phyloP scores from a whole-genome alignment of 768 basidiomycete species.

The Mycena pura region DNA sequence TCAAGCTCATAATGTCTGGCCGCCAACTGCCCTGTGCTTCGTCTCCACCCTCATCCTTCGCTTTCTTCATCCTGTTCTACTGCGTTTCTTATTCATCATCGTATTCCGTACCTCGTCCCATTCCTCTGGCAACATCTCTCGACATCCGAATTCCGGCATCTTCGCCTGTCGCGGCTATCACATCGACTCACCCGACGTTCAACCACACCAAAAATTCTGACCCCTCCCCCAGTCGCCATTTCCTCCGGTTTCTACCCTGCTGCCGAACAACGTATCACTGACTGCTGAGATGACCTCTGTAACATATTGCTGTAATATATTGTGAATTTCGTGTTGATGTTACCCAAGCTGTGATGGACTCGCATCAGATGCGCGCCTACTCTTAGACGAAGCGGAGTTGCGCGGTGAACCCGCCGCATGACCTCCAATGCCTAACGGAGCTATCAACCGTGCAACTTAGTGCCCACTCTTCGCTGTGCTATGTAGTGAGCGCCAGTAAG shows the following conservation, averaged over 20 bases:
- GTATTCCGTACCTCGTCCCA: slow-evolving; percentile 29
- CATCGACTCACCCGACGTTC: slow-evolving; percentile 8
- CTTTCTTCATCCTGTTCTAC: slow-evolving; percentile 13
- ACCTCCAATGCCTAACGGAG: no score
- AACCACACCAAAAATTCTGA: neutral
- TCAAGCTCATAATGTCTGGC: slow-evolving; percentile 40
- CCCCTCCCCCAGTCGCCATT: neutral
- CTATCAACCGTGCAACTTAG: no score
- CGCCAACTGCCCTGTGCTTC: slow-evolving; percentile 14
- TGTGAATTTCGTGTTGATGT: neutral
- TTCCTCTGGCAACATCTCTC: slow-evolving; percentile 25
- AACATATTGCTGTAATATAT: slow-evolving; percentile 27
- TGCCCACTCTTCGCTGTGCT: no score
- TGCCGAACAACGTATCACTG: slow-evolving; percentile 31
- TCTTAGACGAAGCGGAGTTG: no score
- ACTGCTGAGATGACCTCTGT: slow-evolving; percentile 39
- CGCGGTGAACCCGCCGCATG: no score
- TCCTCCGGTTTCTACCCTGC: neutral
- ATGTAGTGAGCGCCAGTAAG: no score
- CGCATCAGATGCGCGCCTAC: no score
- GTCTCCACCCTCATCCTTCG: slow-evolving; percentile 24
- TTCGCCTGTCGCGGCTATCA: neutral
- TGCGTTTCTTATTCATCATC: slow-evolving; percentile 17
- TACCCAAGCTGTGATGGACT: no score
- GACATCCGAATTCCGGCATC: no score